phyloP scores from a whole-genome alignment of 768 basidiomycete genomes.

The Hemileccinum impolitum region DNA sequence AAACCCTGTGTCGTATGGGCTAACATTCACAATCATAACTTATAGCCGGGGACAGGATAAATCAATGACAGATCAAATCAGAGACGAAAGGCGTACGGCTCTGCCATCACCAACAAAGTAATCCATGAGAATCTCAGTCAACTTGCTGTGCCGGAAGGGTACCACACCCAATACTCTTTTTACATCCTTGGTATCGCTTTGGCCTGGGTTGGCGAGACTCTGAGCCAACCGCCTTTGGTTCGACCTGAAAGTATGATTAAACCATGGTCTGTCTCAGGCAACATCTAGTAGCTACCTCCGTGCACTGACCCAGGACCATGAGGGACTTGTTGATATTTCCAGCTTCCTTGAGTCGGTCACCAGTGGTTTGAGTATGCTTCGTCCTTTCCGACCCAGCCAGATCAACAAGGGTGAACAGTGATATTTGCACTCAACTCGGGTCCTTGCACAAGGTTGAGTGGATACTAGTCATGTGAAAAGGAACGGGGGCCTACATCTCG shows the following conservation, averaged over 20 bases:
- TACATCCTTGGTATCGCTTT: constrained; percentile 68
- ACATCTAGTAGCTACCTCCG: constrained; percentile 53
- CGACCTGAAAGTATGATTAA: constrained; percentile 37
- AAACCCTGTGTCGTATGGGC: constrained; percentile 96
- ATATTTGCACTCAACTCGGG: constrained; percentile 46
- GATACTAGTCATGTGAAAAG: constrained; percentile 30
- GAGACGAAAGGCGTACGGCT: constrained; percentile 51
- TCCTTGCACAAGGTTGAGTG: constrained; percentile 37
- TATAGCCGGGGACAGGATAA: constrained; percentile 28
- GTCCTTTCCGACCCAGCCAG: constrained; percentile 88
- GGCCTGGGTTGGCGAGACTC: constrained; percentile 35
- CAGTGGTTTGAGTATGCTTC: constrained; percentile 89
- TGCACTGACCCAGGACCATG: constrained; percentile 97
- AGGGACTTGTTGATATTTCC: constrained; percentile 98
- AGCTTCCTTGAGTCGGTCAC: constrained; percentile 91
- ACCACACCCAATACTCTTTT: constrained; percentile 70
- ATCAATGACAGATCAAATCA: neutral
- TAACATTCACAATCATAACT: constrained; percentile 99
- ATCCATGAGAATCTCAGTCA: constrained; percentile 95
- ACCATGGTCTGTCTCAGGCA: neutral
- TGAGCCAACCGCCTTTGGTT: constrained; percentile 69
- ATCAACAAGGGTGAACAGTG: constrained; percentile 67
- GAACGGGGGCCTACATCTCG: constrained; percentile 50
- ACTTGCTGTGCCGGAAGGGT: constrained; percentile 89
- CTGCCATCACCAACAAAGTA: constrained; percentile 92